Base-by-base conservation (phyloP, 1,284 basidiomycete genomes). In the Malassezia arunalokei region DNA sequence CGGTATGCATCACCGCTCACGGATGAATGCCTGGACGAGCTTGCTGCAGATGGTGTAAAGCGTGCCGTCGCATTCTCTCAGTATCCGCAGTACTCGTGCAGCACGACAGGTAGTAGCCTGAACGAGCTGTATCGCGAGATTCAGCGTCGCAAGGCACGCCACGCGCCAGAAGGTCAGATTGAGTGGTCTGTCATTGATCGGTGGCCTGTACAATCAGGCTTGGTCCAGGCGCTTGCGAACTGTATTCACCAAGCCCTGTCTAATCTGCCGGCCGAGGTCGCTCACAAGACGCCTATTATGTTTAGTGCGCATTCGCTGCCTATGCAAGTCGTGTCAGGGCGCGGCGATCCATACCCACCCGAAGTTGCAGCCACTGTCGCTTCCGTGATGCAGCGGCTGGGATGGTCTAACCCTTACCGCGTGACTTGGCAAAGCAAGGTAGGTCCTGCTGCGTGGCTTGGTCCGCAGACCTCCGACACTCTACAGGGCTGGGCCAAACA, bases 381-480 rank as follows among this genome's bases (percentile, higher is more conserved):
- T 20, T 63, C 58, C 1, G 68, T 71, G 39, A 73, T 73, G 70
- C 61, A 58, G 7, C 46, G 56, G 29, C 59, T 73, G 40, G 68
- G 70, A 31, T 70, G 66, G 65, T 54, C 54, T 47, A 71, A 73
- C 56, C 70, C 70, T 0, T 96, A 85, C 76, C 84, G 94, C 27
- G 80, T 98, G 45, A 89, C 92, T 3, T 99, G 94, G 94, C 94
- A 99, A 77, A 88, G 85, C 15, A 87, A 96, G 75, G 94, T 99
- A 38, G 94, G 94, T 1, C 94, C 94, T 3, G 85, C 85, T 35
- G 87, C 91, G 27, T 98, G 94, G 94, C 87, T 98, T 80, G 94
- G 94, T 1, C 89, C 89, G 75, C 91, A 98, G 76, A 99, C 94
- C 0, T 79, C 81, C 33, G 87, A 89, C 51, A 85, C 90, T 31